phyloP scores from a whole-genome alignment of 169 alveolate genomes.

The Amoebophrya sp. region DNA sequence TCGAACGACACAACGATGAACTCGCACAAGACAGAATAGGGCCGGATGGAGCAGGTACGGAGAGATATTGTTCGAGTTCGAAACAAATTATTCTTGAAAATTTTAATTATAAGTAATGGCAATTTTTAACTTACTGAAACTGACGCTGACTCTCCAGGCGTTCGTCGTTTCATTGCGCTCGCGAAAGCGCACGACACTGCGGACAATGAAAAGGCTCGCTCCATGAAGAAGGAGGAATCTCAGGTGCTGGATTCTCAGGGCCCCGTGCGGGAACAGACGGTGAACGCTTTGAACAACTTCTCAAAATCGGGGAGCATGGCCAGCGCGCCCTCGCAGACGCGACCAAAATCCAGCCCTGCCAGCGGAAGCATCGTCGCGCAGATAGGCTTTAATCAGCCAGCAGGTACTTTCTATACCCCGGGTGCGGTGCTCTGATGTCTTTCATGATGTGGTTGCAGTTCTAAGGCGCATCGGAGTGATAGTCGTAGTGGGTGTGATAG shows the following conservation, averaged over 20 bases:
- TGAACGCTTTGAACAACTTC: not conserved
- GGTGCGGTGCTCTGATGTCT: too few species aligned
- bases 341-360: not conserved
- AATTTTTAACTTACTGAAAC: too few species aligned
- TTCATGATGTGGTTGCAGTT: too few species aligned
- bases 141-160: not conserved
- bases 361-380: not conserved
- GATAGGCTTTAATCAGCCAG: not conserved
- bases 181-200: not conserved
- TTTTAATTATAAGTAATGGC: too few species aligned
- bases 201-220: not conserved
- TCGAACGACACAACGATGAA: not conserved
- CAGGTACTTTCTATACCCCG: not conserved
- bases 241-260: not conserved
- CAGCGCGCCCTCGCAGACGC: not conserved
- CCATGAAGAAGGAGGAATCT: not conserved
- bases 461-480: too few species aligned
- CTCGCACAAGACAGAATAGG: not conserved
- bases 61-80: too few species aligned
- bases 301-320: not conserved
- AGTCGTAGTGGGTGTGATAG: too few species aligned
- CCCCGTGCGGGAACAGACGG: not conserved
- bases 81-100: too few species aligned
- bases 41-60: not conserved
- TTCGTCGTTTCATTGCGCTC: not conserved